Evolutionary conservation across 2,329 filamentous ascomycete genomes (phyloP).

Genomic region (Cylindrodendrum hubeiense): DNA sequence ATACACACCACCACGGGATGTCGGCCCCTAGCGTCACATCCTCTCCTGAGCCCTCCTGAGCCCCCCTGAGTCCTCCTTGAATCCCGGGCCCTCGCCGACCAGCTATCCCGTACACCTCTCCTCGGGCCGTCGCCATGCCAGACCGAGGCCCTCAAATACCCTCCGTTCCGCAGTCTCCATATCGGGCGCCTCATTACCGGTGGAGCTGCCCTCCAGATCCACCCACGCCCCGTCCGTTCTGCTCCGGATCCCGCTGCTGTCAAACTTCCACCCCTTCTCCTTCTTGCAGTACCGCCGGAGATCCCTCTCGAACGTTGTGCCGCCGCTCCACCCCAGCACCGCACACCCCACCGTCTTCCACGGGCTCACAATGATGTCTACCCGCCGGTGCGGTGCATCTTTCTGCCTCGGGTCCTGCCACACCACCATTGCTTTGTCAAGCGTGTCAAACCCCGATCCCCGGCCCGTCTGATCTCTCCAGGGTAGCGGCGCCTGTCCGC

Average conservation of each 20-base stretch:
- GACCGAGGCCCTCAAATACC: slow-evolving; percentile 81
- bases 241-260: slow-evolving; percentile 86
- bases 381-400: slow-evolving; percentile 75
- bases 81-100: background rate
- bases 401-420: slow-evolving; percentile 71
- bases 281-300: slow-evolving; percentile 83
- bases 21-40: background rate
- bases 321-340: slow-evolving; percentile 88
- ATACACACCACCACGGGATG: background rate
- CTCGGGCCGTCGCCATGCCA: slow-evolving; percentile 75
- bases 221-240: slow-evolving; percentile 74
- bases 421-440: slow-evolving; percentile 93
- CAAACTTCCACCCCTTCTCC: slow-evolving; percentile 83
- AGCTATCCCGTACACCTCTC: slow-evolving; percentile 78
- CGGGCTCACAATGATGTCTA: slow-evolving; percentile 91
- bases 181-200: slow-evolving; percentile 63
- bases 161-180: slow-evolving; percentile 82
- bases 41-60: too few relatives aligned
- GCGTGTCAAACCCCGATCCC: slow-evolving; percentile 81
- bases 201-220: slow-evolving; percentile 71
- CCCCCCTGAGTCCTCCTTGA: too few relatives aligned
- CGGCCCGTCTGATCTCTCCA: slow-evolving; percentile 60
- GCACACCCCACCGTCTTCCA: slow-evolving; percentile 93
- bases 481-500: slow-evolving; percentile 72
- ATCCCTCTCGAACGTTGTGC: slow-evolving; percentile 91